phyloP scores from a whole-genome alignment of 2,329 filamentous ascomycete species.

The Penicillium verrucosum region DNA sequence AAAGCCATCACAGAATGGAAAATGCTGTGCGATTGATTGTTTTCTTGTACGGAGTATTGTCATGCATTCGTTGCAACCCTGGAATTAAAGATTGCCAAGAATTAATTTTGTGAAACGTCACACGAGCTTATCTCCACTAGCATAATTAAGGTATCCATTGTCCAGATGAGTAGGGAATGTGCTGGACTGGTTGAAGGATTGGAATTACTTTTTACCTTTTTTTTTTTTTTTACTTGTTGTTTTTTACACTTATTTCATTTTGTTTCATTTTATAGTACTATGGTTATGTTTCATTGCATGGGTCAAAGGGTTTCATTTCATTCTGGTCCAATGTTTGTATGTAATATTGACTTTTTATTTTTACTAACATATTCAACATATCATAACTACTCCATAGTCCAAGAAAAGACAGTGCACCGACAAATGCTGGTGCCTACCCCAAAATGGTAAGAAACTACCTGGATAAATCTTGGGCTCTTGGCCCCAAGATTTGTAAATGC shows the following conservation, averaged over 20 bases:
- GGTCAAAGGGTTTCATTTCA: slow-evolving; percentile 1
- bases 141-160: slow-evolving; percentile 32
- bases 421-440: slow-evolving; percentile 12
- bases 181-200: neutral
- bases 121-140: slow-evolving; percentile 40
- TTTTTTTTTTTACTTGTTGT: neutral
- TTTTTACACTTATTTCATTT: neutral
- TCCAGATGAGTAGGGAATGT: slow-evolving; percentile 15
- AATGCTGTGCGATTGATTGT: slow-evolving; percentile 12
- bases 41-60: slow-evolving; percentile 19
- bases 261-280: neutral
- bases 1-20: neutral
- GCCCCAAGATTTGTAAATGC: slow-evolving; percentile 15
- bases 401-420: neutral
- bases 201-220: neutral
- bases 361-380: neutral
- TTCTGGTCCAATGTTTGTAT: neutral
- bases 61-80: slow-evolving; percentile 28
- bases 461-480: slow-evolving; percentile 10
- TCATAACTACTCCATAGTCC: neutral
- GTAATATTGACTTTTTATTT: neutral
- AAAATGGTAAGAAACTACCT: neutral
- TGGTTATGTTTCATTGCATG: slow-evolving; percentile 4
- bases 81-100: slow-evolving; percentile 33
- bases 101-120: slow-evolving; percentile 33